Conservation (phyloP, 2,329 filamentous ascomycete species). For the Colletotrichum sp. region DNA sequence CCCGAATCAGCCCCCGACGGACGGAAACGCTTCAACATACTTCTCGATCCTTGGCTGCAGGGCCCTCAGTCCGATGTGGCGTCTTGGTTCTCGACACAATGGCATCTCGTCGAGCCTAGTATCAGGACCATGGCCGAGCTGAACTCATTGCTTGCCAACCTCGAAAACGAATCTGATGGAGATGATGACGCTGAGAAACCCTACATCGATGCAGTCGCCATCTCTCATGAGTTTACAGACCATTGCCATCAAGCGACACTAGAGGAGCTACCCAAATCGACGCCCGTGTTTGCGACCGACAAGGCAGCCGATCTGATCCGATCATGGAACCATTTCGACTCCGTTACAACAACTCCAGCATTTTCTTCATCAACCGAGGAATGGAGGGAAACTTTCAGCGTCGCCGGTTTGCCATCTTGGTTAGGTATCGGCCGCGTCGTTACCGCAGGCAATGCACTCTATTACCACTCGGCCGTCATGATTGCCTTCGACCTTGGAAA, state of each 20-base stretch:
- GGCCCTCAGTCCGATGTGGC: slow-evolving; percentile 69
- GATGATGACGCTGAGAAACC: slow-evolving; percentile 26
- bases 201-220: slow-evolving; percentile 62
- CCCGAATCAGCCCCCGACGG: slow-evolving; percentile 43
- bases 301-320: slow-evolving; percentile 62
- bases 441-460: slow-evolving; percentile 57
- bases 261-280: slow-evolving; percentile 53
- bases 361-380: slow-evolving; percentile 37
- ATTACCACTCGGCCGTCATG: slow-evolving; percentile 67
- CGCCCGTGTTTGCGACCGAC: slow-evolving; percentile 65
- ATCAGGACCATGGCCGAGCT: slow-evolving; percentile 61
- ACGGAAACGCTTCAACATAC: slow-evolving; percentile 64
- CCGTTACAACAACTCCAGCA: slow-evolving; percentile 53
- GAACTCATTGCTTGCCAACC: slow-evolving; percentile 51
- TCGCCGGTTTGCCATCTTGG: slow-evolving; percentile 57
- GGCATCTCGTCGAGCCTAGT: slow-evolving; percentile 60
- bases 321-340: slow-evolving; percentile 64
- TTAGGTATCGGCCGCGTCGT: slow-evolving; percentile 64
- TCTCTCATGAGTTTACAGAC: slow-evolving; percentile 73
- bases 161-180: slow-evolving; percentile 41
- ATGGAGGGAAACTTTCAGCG: slow-evolving; percentile 28
- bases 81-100: slow-evolving; percentile 69
- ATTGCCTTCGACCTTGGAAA: slow-evolving; percentile 52
- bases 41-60: slow-evolving; percentile 70
- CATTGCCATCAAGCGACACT: slow-evolving; percentile 70